Percentiles rank a stretch among this genome's conserved stretches.
These are phyloP conservation scores for Striga asiatica DNA, from an alignment of 257 asterid species.

Conservation along the genomic window DNA sequence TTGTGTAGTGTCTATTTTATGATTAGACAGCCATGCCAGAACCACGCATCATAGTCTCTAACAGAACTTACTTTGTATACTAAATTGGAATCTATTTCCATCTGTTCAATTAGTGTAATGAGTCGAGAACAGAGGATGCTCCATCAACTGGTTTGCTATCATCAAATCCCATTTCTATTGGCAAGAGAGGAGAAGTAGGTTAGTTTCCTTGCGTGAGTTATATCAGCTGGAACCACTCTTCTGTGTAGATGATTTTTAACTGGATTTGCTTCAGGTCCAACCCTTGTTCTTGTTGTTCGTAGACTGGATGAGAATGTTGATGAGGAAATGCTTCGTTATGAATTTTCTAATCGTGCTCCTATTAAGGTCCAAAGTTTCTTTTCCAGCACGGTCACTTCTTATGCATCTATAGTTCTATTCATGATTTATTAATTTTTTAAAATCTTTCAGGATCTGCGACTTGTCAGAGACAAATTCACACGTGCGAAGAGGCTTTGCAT, in stretches of 20 bases:
- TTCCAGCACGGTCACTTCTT: neutral
- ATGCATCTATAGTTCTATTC: slow-evolving; percentile 11
- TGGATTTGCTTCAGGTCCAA: slow-evolving; percentile 56
- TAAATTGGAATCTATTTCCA: slow-evolving; percentile 9
- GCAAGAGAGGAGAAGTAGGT: slow-evolving; percentile 94
- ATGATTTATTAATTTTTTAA: slow-evolving; percentile 13
- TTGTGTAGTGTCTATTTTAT: no score
- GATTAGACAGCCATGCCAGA: no score
- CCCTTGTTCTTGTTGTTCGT: slow-evolving; percentile 94
- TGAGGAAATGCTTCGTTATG: slow-evolving; percentile 98
- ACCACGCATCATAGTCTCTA: neutral
- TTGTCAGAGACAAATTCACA: slow-evolving; percentile 94
- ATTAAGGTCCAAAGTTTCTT: slow-evolving; percentile 51
- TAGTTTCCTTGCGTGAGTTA: slow-evolving; percentile 14
- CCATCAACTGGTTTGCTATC: slow-evolving; percentile 91
- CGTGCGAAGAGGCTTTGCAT: slow-evolving; percentile 98
- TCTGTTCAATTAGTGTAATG: slow-evolving; percentile 61
- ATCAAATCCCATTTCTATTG: slow-evolving; percentile 42
- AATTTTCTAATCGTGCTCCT: slow-evolving; percentile 90
- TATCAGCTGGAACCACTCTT: neutral
- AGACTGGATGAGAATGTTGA: slow-evolving; percentile 99
- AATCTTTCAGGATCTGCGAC: slow-evolving; percentile 76
- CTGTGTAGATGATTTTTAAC: slow-evolving; percentile 11
- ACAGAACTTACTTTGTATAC: slow-evolving; percentile 4
- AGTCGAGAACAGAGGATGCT: slow-evolving; percentile 90